phyloP scores from a whole-genome alignment of 2,329 filamentous ascomycete genomes.

The Pseudocercospora fuligena region DNA sequence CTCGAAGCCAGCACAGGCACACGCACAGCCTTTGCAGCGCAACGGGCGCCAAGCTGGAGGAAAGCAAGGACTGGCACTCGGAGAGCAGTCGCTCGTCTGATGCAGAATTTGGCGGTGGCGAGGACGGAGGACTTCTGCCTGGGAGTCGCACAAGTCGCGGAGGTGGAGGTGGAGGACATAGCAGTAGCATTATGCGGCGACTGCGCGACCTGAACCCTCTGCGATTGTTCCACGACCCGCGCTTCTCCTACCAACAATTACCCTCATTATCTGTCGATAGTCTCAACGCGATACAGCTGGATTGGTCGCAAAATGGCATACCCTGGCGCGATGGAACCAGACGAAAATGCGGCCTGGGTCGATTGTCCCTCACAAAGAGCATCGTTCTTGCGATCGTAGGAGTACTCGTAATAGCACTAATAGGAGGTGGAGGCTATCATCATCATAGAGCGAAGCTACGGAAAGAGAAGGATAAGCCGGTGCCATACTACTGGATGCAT shows the following conservation, averaged over 20 bases:
- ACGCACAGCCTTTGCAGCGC: neutral
- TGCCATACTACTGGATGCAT: slow-evolving; percentile 52
- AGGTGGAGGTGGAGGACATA: neutral
- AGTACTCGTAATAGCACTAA: slow-evolving; percentile 47
- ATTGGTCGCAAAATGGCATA: slow-evolving; percentile 42
- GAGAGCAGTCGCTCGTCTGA: slow-evolving; percentile 34
- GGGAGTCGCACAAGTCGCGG: slow-evolving; percentile 15
- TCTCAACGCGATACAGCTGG: slow-evolving; percentile 37
- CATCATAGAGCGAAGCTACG: slow-evolving; percentile 26
- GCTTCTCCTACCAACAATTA: slow-evolving; percentile 54
- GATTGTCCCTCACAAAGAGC: slow-evolving; percentile 48
- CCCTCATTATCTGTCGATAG: slow-evolving; percentile 43
- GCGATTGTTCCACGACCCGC: slow-evolving; percentile 48
- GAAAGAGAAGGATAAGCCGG: slow-evolving; percentile 39
- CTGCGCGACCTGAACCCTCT: slow-evolving; percentile 52
- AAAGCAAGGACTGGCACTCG: slow-evolving; percentile 30
- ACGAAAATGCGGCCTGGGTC: slow-evolving; percentile 31
- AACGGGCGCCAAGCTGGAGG: slow-evolving; percentile 28
- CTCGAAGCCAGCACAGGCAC: neutral
- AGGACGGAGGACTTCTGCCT: slow-evolving; percentile 25
- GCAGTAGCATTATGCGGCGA: slow-evolving; percentile 33
- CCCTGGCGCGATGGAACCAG: slow-evolving; percentile 36
- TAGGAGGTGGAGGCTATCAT: slow-evolving; percentile 49
- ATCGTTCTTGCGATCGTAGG: slow-evolving; percentile 46
- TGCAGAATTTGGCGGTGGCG: slow-evolving; percentile 28